These are phyloP conservation scores for Populus hybrid DNA, from an alignment of 441 rosid genomes.

Conservation along the genomic window DNA sequence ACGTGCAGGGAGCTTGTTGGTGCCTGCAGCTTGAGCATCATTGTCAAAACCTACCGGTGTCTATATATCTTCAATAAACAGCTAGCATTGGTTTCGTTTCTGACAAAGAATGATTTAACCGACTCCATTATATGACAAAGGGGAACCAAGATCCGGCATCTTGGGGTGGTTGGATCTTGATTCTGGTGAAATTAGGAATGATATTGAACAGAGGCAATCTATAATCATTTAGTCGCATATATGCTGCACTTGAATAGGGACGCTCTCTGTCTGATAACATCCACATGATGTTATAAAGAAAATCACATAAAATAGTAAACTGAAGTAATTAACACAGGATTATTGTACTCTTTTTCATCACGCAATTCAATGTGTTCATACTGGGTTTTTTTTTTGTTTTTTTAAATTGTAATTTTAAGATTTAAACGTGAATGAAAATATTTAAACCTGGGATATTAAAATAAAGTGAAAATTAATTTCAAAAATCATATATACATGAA, in stretches of 20 bases:
- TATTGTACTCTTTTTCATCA: too few relatives aligned
- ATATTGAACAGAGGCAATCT: conserved; percentile 9
- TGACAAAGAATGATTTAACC: not conserved
- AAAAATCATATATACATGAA: too few relatives aligned
- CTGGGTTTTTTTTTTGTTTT: too few relatives aligned
- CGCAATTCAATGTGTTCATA: not conserved
- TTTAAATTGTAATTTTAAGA: too few relatives aligned
- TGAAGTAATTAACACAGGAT: too few relatives aligned
- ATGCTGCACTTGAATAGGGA: not conserved
- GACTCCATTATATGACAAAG: conserved; percentile 5
- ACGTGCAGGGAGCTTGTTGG: not conserved
- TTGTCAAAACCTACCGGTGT: not conserved
- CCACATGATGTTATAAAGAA: not conserved
- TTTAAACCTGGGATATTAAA: too few relatives aligned
- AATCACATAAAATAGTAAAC: too few relatives aligned
- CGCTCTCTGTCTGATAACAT: not conserved
- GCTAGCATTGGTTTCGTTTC: not conserved
- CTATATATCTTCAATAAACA: not conserved
- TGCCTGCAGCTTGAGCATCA: not conserved
- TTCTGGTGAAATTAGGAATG: conserved; percentile 12
- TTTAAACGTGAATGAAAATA: too few relatives aligned
- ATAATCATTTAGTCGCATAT: not conserved
- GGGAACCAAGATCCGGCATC: conserved; percentile 37
- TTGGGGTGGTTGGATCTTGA: conserved; percentile 33
- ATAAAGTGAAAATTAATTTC: too few relatives aligned